Evolutionary conservation across 768 basidiomycete genomes (phyloP).

Genomic region (Xerocomellus intermedius): DNA sequence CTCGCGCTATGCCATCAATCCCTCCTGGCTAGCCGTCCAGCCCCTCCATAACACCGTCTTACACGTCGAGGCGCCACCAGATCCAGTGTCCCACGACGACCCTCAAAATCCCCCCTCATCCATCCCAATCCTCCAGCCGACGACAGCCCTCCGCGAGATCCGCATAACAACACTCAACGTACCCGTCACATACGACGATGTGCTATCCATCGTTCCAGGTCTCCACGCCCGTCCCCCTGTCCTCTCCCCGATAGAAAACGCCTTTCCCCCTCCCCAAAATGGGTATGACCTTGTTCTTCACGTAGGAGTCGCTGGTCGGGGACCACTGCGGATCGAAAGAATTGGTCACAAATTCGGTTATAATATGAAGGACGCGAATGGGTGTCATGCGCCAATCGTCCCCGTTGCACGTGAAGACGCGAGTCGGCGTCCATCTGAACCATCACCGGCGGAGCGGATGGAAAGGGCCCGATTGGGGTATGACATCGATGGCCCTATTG

Average conservation of each 20-base stretch:
- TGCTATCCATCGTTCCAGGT: conserved; percentile 53
- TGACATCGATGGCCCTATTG: conserved; percentile 23
- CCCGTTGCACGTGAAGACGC: conserved; percentile 30
- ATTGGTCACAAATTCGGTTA: conserved; percentile 68
- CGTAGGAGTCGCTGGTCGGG: conserved; percentile 65
- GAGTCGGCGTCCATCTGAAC: conserved; percentile 17
- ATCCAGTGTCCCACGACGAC: conserved; percentile 19
- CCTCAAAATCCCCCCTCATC: conserved; percentile 1
- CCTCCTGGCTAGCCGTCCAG: conserved; percentile 70
- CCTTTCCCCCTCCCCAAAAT: conserved; percentile 38
- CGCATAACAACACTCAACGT: conserved; percentile 60
- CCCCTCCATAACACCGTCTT: conserved; percentile 58
- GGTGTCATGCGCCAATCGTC: conserved; percentile 50
- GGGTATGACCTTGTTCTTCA: conserved; percentile 74
- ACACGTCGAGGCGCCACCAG: conserved; percentile 36
- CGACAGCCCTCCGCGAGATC: conserved; percentile 39
- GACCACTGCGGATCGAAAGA: conserved; percentile 61
- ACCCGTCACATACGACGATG: conserved; percentile 57
- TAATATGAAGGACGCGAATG: conserved; percentile 63
- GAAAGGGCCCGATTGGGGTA: conserved; percentile 33
- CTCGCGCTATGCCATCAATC: conserved; percentile 54
- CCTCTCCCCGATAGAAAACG: conserved; percentile 40
- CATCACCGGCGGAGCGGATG: conserved; percentile 26
- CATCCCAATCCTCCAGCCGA: conserved; percentile 4
- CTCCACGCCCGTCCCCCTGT: conserved; percentile 60